Evolutionary conservation across 352 stramenopile species (phyloP), one percentile per base, ranked within the genome.

Genomic region (Pythium vanterpoolii): DNA sequence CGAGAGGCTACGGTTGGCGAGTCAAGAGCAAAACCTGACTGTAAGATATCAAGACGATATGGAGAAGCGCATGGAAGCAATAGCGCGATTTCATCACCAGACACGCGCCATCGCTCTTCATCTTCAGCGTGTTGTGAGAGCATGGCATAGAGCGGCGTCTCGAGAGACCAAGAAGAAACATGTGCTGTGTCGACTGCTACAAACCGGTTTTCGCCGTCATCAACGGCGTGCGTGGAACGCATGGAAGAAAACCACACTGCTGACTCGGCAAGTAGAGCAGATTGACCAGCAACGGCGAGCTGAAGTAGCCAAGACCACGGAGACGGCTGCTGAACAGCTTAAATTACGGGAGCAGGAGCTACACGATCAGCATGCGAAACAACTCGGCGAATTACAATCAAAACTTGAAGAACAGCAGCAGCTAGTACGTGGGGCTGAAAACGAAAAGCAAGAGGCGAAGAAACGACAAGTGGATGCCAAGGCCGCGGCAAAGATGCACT

Each of bases 181-280:
- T n/a, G 43, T 43, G 5, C 24, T 67, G 1, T 5, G 36, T 2
- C 58, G 60, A 5, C 55, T 66, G 16, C 26, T 66, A 9, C 24
- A 50, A 31, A 18, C 43, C 5, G 10, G 52, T 19, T 55, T 51
- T 27, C 40, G 34, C 1, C 49, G 49, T 1, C 13, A 46, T 23
- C 63, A 63, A 31, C 18, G 33, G 11, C 42, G 34, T 34, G 56
- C 51, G 4, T 71, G 51, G 59, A 40, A 28, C 28, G 63, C 48
- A 6, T 71, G 57, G 52, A 38, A 23, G 16, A 42, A 60, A 19
- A 36, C 34, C 8, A 56, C 50, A 0, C 7, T 23, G 14, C 5
- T 66, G 43, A n/a, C 30, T n/a, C 49, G 50, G 1, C 58, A 56
- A 5, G 23, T 31, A 9, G 16, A 33, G 1, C 2, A 55, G 19